These are phyloP conservation scores for Bondarzewia mesenterica DNA, from an alignment of 1,284 basidiomycete genomes.

Conservation along the genomic window DNA sequence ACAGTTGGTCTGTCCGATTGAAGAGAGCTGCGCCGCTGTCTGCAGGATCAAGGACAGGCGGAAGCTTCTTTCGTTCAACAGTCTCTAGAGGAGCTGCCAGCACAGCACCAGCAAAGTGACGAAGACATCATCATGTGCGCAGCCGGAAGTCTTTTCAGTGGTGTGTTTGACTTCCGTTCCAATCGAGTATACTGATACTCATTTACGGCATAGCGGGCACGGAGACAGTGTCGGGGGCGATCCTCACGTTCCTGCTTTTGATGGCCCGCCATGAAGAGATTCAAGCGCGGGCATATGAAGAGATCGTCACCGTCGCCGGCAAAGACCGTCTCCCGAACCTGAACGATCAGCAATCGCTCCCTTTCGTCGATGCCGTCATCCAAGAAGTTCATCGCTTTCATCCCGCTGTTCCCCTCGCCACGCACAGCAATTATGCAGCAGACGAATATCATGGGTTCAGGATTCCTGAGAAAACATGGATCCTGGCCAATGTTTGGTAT, in stretches of 20 bases:
- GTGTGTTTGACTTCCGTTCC: background rate
- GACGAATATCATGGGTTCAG: conserved; percentile 8
- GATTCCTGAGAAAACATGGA: conserved; percentile 10
- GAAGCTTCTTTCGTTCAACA: background rate
- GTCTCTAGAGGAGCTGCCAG: background rate
- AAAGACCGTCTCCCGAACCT: conserved; percentile 30
- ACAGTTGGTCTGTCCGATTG: too few relatives aligned
- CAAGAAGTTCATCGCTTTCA: conserved; percentile 30
- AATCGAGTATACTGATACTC: background rate
- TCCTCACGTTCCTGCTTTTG: conserved; percentile 30
- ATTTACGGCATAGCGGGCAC: background rate
- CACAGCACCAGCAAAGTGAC: background rate
- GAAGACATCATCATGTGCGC: background rate
- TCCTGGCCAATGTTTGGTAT: conserved; percentile 13
- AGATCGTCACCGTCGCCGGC: conserved; percentile 33
- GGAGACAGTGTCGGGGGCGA: conserved; percentile 21
- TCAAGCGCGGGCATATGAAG: conserved; percentile 29
- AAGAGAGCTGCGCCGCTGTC: too few relatives aligned
- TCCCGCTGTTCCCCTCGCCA: conserved; percentile 14
- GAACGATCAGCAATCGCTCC: conserved; percentile 27
- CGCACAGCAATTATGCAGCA: background rate
- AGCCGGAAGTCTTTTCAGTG: background rate
- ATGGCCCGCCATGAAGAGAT: conserved; percentile 32
- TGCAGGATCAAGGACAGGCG: background rate
- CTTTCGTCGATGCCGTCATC: conserved; percentile 31